Conservation (phyloP, 257 asterid genomes). For the Salvia rosmarinus region DNA sequence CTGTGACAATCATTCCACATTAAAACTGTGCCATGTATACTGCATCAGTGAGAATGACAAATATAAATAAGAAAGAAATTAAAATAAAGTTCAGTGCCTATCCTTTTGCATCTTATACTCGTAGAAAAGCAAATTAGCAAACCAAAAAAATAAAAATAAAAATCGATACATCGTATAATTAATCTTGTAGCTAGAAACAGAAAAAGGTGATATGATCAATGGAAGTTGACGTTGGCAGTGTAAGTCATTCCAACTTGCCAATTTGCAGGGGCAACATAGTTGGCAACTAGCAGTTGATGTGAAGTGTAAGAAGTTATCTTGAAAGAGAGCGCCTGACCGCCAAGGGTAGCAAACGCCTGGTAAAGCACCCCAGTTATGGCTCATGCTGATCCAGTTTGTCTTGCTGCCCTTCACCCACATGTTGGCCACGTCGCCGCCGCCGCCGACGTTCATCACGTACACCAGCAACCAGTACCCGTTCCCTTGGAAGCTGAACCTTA, state of each 20-base stretch:
- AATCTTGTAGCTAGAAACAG: too few relatives aligned
- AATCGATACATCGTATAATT: not conserved
- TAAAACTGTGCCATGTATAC: too few relatives aligned
- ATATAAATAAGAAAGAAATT: too few relatives aligned
- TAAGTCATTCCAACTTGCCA: conserved; percentile 70
- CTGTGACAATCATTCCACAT: too few relatives aligned
- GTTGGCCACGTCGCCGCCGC: conserved; percentile 64
- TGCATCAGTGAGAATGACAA: too few relatives aligned
- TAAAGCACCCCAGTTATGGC: conserved; percentile 95
- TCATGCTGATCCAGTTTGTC: conserved; percentile 82
- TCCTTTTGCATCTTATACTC: too few relatives aligned
- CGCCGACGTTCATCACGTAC: conserved; percentile 81
- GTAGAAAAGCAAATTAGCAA: too few relatives aligned
- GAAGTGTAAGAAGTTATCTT: conserved; percentile 62
- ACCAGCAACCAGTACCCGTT: conserved; percentile 84
- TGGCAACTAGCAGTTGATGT: conserved; percentile 51
- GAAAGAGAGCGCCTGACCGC: conserved; percentile 79
- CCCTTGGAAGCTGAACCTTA: conserved; percentile 64
- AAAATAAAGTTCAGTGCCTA: too few relatives aligned
- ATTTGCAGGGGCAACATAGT: conserved; percentile 65
- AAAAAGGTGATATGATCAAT: conserved; percentile 33
- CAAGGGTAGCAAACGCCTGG: conserved; percentile 66
- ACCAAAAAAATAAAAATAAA: too few relatives aligned
- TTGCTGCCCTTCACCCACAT: conserved; percentile 77
- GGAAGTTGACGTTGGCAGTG: conserved; percentile 53